Percentiles rank a stretch among this genome's conserved stretches.
phyloP scores from a whole-genome alignment of 2,329 filamentous ascomycete genomes.

The Cladosporium sp. region DNA sequence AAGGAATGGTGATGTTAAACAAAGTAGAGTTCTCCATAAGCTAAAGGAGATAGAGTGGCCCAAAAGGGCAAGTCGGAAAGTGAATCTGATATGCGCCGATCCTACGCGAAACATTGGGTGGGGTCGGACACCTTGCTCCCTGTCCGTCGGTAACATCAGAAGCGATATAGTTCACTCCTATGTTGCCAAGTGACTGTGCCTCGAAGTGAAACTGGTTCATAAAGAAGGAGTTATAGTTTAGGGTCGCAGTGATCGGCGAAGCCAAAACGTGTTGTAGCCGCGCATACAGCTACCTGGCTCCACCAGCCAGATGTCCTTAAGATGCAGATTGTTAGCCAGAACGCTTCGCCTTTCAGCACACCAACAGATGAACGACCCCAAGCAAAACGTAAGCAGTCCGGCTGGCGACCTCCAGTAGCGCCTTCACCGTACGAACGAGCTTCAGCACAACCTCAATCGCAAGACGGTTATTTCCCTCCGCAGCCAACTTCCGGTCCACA shows the following conservation, averaged over 20 bases:
- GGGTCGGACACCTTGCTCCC: neutral
- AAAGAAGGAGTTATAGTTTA: neutral
- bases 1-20: too few species aligned
- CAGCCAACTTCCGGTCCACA: conserved; percentile 25
- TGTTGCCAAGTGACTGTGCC: neutral
- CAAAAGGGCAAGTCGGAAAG: neutral
- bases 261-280: neutral
- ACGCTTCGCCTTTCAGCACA: conserved; percentile 24
- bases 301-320: conserved; percentile 4
- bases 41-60: neutral
- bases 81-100: neutral
- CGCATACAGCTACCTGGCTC: neutral
- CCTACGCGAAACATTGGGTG: neutral
- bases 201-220: neutral
- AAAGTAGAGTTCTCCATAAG: too few species aligned
- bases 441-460: conserved; percentile 25
- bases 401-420: conserved; percentile 39
- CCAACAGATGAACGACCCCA: conserved; percentile 22
- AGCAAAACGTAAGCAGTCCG: conserved; percentile 17
- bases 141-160: neutral
- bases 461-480: conserved; percentile 40
- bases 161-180: neutral
- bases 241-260: conserved; percentile 1
- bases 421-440: conserved; percentile 43
- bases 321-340: neutral